A percentile compares a stretch with the other conserved stretches of the same genome.
These are phyloP conservation scores for Saururus chinensis DNA, from an alignment of 164 flowering plant species.

Conservation along the genomic window DNA sequence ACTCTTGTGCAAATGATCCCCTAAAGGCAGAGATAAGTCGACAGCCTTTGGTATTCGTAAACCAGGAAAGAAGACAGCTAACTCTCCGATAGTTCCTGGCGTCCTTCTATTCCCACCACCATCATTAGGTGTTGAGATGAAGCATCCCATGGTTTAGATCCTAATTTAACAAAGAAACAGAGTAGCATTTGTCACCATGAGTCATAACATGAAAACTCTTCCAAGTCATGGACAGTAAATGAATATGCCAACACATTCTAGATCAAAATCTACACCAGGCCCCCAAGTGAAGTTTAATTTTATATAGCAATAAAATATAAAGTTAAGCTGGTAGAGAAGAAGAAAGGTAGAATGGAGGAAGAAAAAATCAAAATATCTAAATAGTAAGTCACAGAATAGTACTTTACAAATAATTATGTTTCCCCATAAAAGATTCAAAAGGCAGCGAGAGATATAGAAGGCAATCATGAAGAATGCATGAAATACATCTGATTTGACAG, in stretches of 20 bases:
- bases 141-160: slow-evolving; percentile 60
- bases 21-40: slow-evolving; percentile 52
- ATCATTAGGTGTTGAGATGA: slow-evolving; percentile 53
- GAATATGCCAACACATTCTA: not conserved
- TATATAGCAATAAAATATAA: no score
- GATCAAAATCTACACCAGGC: not conserved
- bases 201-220: not conserved
- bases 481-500: no score
- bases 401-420: no score
- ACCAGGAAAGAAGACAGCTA: slow-evolving; percentile 75
- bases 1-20: slow-evolving; percentile 41
- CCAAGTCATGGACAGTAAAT: not conserved
- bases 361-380: no score
- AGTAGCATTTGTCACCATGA: not conserved
- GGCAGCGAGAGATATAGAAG: no score
- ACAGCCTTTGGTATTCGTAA: slow-evolving; percentile 67
- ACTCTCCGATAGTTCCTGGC: slow-evolving; percentile 63
- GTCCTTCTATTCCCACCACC: slow-evolving; percentile 47
- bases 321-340: no score
- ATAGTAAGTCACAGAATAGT: no score
- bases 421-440: no score
- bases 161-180: slow-evolving; percentile 18
- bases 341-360: no score
- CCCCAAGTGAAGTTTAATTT: no score
- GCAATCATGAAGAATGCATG: no score